Evolutionary conservation across 805 yeast genomes (phyloP), one percentile per base, ranked within the genome.

Genomic region (Kodamaea fukazawae): DNA sequence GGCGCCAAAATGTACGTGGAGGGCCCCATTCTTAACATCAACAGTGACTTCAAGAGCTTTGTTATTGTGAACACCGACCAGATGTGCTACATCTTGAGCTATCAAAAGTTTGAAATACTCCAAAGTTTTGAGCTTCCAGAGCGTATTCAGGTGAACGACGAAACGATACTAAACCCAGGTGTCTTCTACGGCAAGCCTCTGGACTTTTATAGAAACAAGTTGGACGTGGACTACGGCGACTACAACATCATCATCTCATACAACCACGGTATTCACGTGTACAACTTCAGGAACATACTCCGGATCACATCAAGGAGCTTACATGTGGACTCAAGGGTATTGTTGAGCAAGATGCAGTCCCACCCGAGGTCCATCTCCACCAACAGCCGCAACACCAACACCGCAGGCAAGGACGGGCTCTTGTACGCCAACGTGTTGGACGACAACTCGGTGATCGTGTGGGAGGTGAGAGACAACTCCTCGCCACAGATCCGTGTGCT

Each of bases 391-490:
- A 8, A 32, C 23, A 13, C 10, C 9, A 32, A 10, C 22, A 15
- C 26, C 6, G 42, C 38, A 4, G 76, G 76, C 1, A 53, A 57
- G n/a, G 75, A 71, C 48, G 74, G 73, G 1, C 57, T 65, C 11
- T 49, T 65, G 18, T 62, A 52, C 40, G 71, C 63, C 3, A 53
- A 71, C 29, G 57, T 70, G 7, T 47, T 74, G 29, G 58, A 60
- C 26, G 67, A 69, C 25, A 72, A 71, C 12, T 53, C 61, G 10
- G 71, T 75, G 4, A 49, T 67, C 1, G 60, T 73, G 1, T 58
- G 74, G 58, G 68, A 75, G 43, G 57, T 73, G 2, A 56, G 82
- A 38, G 60, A 57, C 47, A 46, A 4, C 27, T 22, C 26, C 4
- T 11, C 23, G 14, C 14, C 32, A 2, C 31, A 35, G 8, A 48